Evolutionary conservation across 2,329 filamentous ascomycete species (phyloP).

Genomic region (Shiraia sp.): DNA sequence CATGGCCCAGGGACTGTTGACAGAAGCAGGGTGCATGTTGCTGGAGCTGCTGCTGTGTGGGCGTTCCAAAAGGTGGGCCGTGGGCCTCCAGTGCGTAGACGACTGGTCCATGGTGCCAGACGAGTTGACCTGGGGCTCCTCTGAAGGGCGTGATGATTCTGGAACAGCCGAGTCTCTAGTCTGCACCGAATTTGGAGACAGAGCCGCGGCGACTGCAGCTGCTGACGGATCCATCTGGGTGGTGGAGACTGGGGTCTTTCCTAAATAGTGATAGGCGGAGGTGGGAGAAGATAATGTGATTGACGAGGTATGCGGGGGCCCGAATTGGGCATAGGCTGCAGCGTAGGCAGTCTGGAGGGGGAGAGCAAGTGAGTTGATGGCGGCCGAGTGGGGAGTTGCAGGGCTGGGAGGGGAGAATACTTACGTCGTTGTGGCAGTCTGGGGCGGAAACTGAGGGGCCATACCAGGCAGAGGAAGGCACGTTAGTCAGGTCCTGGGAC

Average conservation of each 20-base stretch:
- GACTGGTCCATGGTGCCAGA: slow-evolving; percentile 11
- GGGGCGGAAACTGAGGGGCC: slow-evolving; percentile 32
- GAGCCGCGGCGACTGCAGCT: slow-evolving; percentile 10
- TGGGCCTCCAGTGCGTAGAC: slow-evolving; percentile 11
- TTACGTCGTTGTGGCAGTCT: slow-evolving; percentile 33
- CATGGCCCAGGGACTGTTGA: slow-evolving; percentile 46
- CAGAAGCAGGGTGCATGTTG: slow-evolving; percentile 44
- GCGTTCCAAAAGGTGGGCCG: slow-evolving; percentile 24
- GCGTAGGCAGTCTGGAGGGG: slow-evolving; percentile 26
- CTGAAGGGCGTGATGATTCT: slow-evolving; percentile 21
- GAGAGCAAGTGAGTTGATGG: slow-evolving; percentile 11
- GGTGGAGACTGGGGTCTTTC: slow-evolving; percentile 22
- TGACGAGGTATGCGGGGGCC: slow-evolving; percentile 37
- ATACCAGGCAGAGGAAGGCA: slow-evolving; percentile 37
- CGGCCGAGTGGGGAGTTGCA: neutral
- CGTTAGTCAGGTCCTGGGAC: slow-evolving; percentile 25
- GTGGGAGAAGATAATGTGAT: slow-evolving; percentile 24
- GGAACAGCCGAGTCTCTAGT: slow-evolving; percentile 29
- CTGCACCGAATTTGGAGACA: slow-evolving; percentile 38
- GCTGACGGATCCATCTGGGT: slow-evolving; percentile 23
- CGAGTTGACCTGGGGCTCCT: slow-evolving; percentile 23
- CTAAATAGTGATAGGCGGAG: slow-evolving; percentile 27
- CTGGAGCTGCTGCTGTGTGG: slow-evolving; percentile 52
- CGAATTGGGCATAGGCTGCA: slow-evolving; percentile 37
- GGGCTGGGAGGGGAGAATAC: slow-evolving; percentile 15